Conservation (phyloP, 2,329 filamentous ascomycete species). For the Ophiostoma fasciatum region DNA sequence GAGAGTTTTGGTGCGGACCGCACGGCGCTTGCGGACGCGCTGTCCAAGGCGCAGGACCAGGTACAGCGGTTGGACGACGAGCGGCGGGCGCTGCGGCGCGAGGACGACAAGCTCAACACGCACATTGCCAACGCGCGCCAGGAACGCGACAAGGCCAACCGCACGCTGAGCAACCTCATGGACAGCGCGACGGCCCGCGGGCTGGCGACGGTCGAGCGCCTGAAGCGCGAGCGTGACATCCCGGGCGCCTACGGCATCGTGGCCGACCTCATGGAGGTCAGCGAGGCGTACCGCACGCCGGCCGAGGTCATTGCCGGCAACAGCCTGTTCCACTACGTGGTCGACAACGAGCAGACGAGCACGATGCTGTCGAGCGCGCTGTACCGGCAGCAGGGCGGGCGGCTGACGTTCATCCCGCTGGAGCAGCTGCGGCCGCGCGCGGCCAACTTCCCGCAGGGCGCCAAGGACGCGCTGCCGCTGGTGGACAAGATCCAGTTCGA, state of each 20-base stretch:
- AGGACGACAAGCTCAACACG: slow-evolving; percentile 75
- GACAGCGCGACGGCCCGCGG: slow-evolving; percentile 78
- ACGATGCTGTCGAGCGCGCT: slow-evolving; percentile 67
- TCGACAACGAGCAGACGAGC: slow-evolving; percentile 81
- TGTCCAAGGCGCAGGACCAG: slow-evolving; percentile 62
- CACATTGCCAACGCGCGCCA: slow-evolving; percentile 60
- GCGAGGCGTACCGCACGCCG: slow-evolving; percentile 71
- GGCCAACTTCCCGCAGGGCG: slow-evolving; percentile 59
- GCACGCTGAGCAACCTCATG: slow-evolving; percentile 68
- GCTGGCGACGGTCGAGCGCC: slow-evolving; percentile 68
- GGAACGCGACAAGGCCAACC: slow-evolving; percentile 65
- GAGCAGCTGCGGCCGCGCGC: slow-evolving; percentile 61
- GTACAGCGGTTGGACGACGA: slow-evolving; percentile 72
- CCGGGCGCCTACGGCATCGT: slow-evolving; percentile 84
- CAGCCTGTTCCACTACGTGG: slow-evolving; percentile 90
- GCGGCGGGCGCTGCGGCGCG: slow-evolving; percentile 72
- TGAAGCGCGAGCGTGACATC: slow-evolving; percentile 67
- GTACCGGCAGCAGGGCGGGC: slow-evolving; percentile 64
- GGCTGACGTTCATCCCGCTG: slow-evolving; percentile 89
- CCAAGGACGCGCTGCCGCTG: slow-evolving; percentile 75
- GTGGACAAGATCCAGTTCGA: slow-evolving; percentile 76
- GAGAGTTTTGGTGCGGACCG: slow-evolving; percentile 67
- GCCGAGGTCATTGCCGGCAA: slow-evolving; percentile 87
- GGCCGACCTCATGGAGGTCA: slow-evolving; percentile 81
- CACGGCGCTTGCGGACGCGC: slow-evolving; percentile 55